Evolutionary conservation across 257 asterid genomes (phyloP).

Genomic region (Orobanche coerulescens): DNA sequence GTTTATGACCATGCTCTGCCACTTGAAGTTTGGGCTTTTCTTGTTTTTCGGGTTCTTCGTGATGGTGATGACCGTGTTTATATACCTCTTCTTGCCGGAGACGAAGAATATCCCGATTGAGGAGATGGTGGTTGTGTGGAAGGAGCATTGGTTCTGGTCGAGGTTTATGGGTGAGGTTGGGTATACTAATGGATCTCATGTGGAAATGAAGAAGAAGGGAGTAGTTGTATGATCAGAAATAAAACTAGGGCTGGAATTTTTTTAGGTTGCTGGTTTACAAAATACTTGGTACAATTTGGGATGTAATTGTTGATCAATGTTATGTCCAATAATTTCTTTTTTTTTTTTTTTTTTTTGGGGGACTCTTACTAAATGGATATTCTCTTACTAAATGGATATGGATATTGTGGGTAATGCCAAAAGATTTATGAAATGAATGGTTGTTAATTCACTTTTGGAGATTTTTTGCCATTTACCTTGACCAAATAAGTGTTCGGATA

Average conservation of each 20-base stretch:
- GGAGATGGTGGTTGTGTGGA: slow-evolving; percentile 62
- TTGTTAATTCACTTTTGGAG: too few species aligned
- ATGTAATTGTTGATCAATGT: slow-evolving; percentile 15
- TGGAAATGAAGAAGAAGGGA: slow-evolving; percentile 30
- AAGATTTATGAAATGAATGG: slow-evolving; percentile 8
- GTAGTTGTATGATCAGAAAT: slow-evolving; percentile 27
- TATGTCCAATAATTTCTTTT: neutral
- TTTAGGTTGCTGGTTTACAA: neutral
- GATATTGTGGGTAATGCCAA: neutral
- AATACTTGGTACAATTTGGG: neutral
- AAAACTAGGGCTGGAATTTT: neutral
- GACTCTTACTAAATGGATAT: too few species aligned
- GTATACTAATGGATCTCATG: slow-evolving; percentile 17
- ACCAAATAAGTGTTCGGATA: too few species aligned
- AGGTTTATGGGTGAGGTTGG: slow-evolving; percentile 38
- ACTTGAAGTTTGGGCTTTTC: slow-evolving; percentile 50
- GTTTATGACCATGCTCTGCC: slow-evolving; percentile 72
- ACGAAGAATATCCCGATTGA: slow-evolving; percentile 55
- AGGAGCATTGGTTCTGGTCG: slow-evolving; percentile 50
- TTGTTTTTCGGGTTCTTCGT: slow-evolving; percentile 41
- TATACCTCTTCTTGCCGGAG: slow-evolving; percentile 52
- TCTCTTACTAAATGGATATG: too few species aligned
- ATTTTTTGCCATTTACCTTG: too few species aligned
- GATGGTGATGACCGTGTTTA: slow-evolving; percentile 34
- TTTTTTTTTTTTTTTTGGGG: neutral